A percentile compares a stretch with the other conserved stretches of the same genome.
Conservation (phyloP, 2,329 filamentous ascomycete genomes). For the Geoglossum cookeanum region DNA sequence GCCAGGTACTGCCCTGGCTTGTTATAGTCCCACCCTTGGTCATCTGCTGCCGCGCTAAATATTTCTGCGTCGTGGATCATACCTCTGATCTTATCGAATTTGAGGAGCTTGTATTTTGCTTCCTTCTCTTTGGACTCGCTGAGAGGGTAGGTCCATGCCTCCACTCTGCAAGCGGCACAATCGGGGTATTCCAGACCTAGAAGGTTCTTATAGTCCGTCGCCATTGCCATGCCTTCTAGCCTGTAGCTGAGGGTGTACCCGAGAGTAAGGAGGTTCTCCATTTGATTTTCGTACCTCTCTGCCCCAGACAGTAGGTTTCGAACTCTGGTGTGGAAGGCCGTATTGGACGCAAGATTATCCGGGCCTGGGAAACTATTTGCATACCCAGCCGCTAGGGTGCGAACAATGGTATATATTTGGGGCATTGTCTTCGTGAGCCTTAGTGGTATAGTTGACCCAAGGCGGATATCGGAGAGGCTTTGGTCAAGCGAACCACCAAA, state of each 20-base stretch:
- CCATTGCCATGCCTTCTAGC: conserved; percentile 1
- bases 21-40: background rate
- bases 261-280: background rate
- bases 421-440: background rate
- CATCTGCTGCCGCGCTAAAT: background rate
- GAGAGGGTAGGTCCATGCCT: background rate
- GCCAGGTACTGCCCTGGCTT: background rate
- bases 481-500: background rate
- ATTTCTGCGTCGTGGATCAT: background rate
- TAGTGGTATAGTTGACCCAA: background rate
- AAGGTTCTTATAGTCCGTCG: background rate
- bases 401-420: background rate
- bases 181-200: background rate
- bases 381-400: background rate
- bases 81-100: background rate
- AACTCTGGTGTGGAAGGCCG: background rate
- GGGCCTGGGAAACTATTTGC: background rate
- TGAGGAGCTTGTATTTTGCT: background rate
- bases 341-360: background rate
- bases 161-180: background rate
- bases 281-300: background rate
- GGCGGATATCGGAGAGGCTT: background rate
- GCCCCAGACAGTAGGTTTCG: background rate
- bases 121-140: background rate
- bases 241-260: background rate